A percentile compares a stretch with the other conserved stretches of the same genome.
Conservation (phyloP, 139 green algal genomes). For the Auxenochlorella protothecoides region DNA sequence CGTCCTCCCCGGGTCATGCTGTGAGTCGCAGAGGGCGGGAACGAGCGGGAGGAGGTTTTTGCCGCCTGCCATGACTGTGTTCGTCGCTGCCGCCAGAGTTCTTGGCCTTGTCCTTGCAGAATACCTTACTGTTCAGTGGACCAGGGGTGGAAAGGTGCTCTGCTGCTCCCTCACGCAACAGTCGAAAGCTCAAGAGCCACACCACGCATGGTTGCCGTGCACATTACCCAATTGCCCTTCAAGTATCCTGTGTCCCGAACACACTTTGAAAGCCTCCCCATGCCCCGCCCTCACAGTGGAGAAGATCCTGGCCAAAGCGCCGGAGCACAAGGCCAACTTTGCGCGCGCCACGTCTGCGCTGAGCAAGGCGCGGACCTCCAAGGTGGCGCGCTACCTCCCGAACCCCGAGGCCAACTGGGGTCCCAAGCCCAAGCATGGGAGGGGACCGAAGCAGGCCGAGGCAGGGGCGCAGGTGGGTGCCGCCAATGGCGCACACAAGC, state of each 20-base stretch:
- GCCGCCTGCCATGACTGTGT: not conserved
- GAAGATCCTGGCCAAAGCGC: constrained; percentile 61
- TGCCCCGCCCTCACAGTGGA: constrained; percentile 8
- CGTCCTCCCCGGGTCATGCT: not conserved
- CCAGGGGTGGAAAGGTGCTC: no score
- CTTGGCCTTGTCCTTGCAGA: no score
- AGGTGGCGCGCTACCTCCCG: constrained; percentile 51
- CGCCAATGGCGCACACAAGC: constrained; percentile 28
- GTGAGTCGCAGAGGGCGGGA: not conserved
- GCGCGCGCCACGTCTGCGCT: constrained; percentile 32
- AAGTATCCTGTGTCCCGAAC: no score
- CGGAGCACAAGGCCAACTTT: constrained; percentile 66
- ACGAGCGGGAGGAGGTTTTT: not conserved
- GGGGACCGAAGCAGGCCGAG: not conserved
- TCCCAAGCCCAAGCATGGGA: constrained; percentile 45
- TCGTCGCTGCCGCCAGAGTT: not conserved
- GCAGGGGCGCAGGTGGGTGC: not conserved
- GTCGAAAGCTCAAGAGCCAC: no score
- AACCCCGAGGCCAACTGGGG: constrained; percentile 89
- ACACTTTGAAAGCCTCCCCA: not conserved
- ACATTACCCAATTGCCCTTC: no score
- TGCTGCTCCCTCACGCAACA: no score
- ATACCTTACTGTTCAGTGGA: no score
- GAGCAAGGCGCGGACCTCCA: constrained; percentile 33
- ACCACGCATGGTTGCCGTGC: no score